These are phyloP conservation scores for Oryza coarctata DNA, from an alignment of 176 grass and related monocot species.

Conservation along the genomic window DNA sequence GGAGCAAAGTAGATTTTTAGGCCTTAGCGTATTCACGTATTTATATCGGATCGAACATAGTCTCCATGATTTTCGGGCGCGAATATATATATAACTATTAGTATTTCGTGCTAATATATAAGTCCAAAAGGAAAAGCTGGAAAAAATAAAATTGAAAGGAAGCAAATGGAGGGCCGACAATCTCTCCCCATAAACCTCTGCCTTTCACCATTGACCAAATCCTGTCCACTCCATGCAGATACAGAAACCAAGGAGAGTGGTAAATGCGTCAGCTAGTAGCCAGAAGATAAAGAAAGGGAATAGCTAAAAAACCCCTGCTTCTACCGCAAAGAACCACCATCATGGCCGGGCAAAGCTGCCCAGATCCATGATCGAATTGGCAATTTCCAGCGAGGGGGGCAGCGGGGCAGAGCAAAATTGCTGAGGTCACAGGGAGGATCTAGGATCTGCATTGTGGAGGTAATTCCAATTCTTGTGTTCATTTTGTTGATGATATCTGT, in stretches of 20 bases:
- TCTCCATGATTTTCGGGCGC: too few species aligned
- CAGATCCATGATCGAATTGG: conserved; percentile 30
- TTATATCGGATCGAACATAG: too few species aligned
- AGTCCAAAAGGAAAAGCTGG: conserved; percentile 6
- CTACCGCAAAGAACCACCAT: conserved; percentile 29
- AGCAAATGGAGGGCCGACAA: conserved; percentile 42
- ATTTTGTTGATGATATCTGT: background rate
- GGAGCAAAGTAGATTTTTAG: too few species aligned
- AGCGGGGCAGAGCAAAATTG: background rate
- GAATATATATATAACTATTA: too few species aligned
- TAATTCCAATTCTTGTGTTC: background rate
- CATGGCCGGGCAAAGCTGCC: conserved; percentile 35
- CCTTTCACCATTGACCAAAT: conserved; percentile 38
- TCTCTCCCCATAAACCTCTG: conserved; percentile 25
- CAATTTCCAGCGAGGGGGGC: background rate
- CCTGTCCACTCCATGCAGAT: conserved; percentile 39
- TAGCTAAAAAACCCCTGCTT: conserved; percentile 29
- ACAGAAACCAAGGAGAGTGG: background rate
- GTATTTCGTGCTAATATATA: background rate
- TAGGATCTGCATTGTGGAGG: background rate
- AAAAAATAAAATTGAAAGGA: background rate
- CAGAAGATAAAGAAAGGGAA: conserved; percentile 26
- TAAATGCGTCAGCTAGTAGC: background rate
- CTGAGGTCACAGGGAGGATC: background rate
- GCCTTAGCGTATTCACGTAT: too few species aligned